Evolutionary conservation across 2,329 filamentous ascomycete species (phyloP), one percentile per base, ranked within the genome.

Genomic region (Trichoderma gracile): DNA sequence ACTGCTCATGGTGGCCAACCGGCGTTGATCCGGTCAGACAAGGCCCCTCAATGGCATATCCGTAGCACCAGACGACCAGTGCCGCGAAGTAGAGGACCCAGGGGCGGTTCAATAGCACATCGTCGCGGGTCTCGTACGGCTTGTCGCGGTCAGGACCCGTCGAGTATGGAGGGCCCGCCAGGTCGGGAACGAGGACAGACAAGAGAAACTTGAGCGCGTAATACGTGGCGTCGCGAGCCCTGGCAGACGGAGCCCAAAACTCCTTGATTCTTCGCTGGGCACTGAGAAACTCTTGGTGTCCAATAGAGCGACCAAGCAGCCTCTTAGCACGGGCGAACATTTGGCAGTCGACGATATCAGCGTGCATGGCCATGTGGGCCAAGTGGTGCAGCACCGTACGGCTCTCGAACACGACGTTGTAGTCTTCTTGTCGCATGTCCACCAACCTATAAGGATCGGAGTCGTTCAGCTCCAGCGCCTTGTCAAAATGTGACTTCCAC

Each of bases 311-410:
- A 23, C 95, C 94, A 4, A 98, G 85, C 2, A 97, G 83, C 33
- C 93, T 85, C 70, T 89, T 91, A 1, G 94, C 92, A 9, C 93
- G 89, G 5, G 94, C 95, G 75, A 95, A 97, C 69, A 98, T 96
- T 77, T 98, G 94, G 72, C 93, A 94, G 75, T 98, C 94, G n/a
- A 96, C 91, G 61, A 98, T 92, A 73, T 98, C 94, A 25, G 96
- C 93, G 73, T 98, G 93, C 85, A 97, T 97, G 3, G 93, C 92
- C 92, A 99, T 97, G 76, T 98, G 95, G 0, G 95, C 95, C 14
- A 99, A 81, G 71, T 96, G 92, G 73, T 98, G 93, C 50, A 98
- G 81, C 30, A 97, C 94, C 2, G 90, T 96, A 21, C 92, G 87
- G 67, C 90, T 93, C 74, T 97, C 92, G 70, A 95, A 94, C 33